Percentiles rank a stretch among this genome's conserved stretches.
These are phyloP conservation scores for Eucalyptus pauciflora DNA, from an alignment of 345 rosid genomes.

Conservation along the genomic window DNA sequence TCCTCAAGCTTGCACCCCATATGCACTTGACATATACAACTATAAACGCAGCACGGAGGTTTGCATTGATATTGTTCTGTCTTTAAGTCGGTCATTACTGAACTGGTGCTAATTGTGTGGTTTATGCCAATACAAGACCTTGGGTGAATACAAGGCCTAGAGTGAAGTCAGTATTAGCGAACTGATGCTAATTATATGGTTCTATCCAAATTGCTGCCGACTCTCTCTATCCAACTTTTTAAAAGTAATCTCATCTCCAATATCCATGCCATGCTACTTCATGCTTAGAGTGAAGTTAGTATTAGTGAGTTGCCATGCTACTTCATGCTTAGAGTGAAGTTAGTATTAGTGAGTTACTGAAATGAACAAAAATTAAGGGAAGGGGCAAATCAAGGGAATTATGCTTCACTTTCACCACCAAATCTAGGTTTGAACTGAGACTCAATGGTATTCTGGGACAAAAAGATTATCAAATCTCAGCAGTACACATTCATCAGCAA, in stretches of 20 bases:
- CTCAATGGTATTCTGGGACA: neutral
- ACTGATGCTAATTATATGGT: neutral
- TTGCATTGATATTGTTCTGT: slow-evolving; percentile 4
- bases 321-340: neutral
- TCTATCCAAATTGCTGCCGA: neutral
- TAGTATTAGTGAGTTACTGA: neutral
- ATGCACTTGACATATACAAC: slow-evolving; percentile 65
- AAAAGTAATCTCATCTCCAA: neutral
- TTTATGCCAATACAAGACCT: neutral
- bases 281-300: neutral
- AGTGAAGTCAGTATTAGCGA: neutral
- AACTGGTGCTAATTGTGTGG: neutral
- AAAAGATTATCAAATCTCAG: neutral
- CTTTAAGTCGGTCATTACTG: neutral
- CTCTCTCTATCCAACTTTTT: neutral
- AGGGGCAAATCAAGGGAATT: neutral
- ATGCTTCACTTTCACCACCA: neutral
- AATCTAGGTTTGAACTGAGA: neutral
- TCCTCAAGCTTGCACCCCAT: slow-evolving; percentile 65
- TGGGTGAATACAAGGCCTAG: neutral
- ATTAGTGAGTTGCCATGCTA: neutral
- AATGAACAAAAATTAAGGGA: neutral
- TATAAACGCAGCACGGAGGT: slow-evolving; percentile 68
- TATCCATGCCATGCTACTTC: neutral
- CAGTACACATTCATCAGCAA: neutral